Base-by-base conservation (phyloP, 148 eudicot species). In the Fagopyrum tataricum region DNA sequence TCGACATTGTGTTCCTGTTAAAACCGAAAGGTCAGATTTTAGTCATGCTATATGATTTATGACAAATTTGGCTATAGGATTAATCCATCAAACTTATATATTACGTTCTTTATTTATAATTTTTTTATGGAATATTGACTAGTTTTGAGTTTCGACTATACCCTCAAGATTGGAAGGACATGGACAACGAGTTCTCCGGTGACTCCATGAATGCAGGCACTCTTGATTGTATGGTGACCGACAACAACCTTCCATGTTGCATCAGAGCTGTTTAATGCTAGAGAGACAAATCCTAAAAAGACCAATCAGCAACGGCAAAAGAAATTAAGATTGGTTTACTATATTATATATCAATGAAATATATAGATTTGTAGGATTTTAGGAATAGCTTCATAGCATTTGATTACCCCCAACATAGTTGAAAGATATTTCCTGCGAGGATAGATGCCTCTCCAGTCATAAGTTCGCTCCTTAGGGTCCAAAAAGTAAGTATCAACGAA, bases 161-260 rank as follows among this genome's bases (percentile, higher is more conserved):
- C 68, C 7, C 68, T 31, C 26, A 69, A 21, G 52, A 91, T 83
- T 4, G 98, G 98, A 31, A 94, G 91, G 74, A 94, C 89, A 40
- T 76, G 78, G 5, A 64, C 76, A 7, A 91, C 90, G 68, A 94
- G 96, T 73, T 86, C 97, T 9, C 24, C 74, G 0, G 98, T 94
- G 81, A 86, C 82, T n/a, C 98, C 91, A 74, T 94, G 98, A 67
- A 79, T 80, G n/a, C 98, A 95, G 4, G 90, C 95, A 70, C 97
- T 94, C 83, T 79, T 74, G 11, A 91, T 79, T 3, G 97, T 81
- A 76, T 94, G 98, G 72, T 94, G 98, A 6, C 98, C 98, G 10
- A 94, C 85, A 40, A 94, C 97, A 39, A 94, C 82, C 80, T 94
- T 94, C 97, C 98, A 94, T 43, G 77, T 86, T 23, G 98, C 98